Base-by-base conservation (phyloP, 768 basidiomycete species). In the Strobilomyces echinocephalus region DNA sequence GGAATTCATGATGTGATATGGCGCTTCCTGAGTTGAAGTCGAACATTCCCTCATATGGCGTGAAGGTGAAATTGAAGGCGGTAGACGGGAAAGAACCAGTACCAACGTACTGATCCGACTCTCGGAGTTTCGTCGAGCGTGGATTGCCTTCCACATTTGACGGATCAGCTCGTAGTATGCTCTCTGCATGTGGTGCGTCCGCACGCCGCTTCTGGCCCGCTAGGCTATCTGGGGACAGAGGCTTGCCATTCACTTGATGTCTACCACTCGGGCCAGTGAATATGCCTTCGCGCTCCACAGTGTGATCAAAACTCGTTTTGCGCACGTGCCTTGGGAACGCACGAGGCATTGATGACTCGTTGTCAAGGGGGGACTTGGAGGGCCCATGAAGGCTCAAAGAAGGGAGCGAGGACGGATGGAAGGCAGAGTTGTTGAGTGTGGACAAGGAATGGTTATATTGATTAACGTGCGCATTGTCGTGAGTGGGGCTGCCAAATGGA, bases 241-340 rank as follows among this genome's bases (percentile, higher is more conserved):
- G 83, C 66, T 84, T 85, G 34, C 87, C 87, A 65, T 91, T 87
- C 58, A 89, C 84, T 68, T 90, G 87, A 72, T 91, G 88, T 46
- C 88, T 77, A 52, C 86, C 85, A 60, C 78, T 79, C 46, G 82
- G 70, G 39, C 79, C 81, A 30, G 74, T 64, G 54, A 83, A 73
- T 50, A 85, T 78, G 35, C 78, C 81, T 56, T 86, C 83, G 58
- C 80, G 81, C 35, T 80, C 79, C 38, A 95, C 85, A 4, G 93
- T 94, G 71, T 94, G 93, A 69, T 97, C 93, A 68, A 94, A 95
- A 70, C 91, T 93, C 43, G 93, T 91, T 76, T 97, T 97, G 56
- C 93, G 82, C 54, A 92, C 90, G 69, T 88, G 87, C 55, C 87
- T 81, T 49, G 93, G 90, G 66, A 93, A 90, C 30, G 78, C 71